A percentile compares a stretch with the other conserved stretches of the same genome.
These are phyloP conservation scores for Coccomyxa subellipsoidea DNA, from an alignment of 163 green algal species.

Conservation along the genomic window DNA sequence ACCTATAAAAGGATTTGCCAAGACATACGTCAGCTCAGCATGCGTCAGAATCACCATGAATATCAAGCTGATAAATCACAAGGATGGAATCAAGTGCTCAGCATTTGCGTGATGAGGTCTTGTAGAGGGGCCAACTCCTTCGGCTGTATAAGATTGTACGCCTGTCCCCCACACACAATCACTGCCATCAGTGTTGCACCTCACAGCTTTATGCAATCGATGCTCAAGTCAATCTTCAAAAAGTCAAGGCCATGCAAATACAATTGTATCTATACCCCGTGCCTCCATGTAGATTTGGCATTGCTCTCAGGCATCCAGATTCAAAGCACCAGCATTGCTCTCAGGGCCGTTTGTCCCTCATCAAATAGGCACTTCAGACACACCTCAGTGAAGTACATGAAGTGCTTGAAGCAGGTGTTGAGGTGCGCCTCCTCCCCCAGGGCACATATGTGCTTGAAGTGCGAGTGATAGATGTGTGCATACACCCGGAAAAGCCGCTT, in stretches of 20 bases:
- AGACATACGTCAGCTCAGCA: too few species aligned
- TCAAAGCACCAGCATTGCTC: too few species aligned
- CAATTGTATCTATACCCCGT: too few species aligned
- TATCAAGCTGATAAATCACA: too few species aligned
- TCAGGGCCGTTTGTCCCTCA: too few species aligned
- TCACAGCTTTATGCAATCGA: too few species aligned
- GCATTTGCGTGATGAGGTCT: conserved; percentile 94
- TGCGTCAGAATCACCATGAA: neutral
- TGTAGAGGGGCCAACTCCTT: conserved; percentile 91
- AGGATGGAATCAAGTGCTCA: neutral
- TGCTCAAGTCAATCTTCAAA: too few species aligned
- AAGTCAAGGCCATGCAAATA: neutral
- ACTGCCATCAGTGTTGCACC: neutral
- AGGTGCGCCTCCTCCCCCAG: conserved; percentile 94
- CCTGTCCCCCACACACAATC: neutral
- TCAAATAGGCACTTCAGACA: neutral
- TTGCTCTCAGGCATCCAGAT: too few species aligned
- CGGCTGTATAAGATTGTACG: conserved; percentile 64
- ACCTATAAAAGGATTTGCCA: too few species aligned
- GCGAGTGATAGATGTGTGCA: conserved; percentile 98
- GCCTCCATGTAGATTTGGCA: too few species aligned
- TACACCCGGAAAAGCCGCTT: conserved; percentile 98
- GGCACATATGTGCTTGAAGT: conserved; percentile 79
- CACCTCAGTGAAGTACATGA: conserved; percentile 93
- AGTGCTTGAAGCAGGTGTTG: conserved; percentile 99